Base-by-base conservation (phyloP, 1,139 yeast genomes). In the Geotrichum macrosporum region DNA sequence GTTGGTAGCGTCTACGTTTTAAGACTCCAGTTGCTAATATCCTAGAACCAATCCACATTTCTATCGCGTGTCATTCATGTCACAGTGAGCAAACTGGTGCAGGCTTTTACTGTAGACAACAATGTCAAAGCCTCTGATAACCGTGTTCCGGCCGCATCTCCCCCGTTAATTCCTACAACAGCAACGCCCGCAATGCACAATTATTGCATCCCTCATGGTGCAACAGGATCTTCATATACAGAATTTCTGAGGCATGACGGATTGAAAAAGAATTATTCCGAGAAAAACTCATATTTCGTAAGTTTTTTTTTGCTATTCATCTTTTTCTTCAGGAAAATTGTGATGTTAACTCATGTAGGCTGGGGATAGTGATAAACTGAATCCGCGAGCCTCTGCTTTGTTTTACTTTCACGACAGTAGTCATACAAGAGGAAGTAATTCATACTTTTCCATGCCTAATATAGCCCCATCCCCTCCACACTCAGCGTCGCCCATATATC, bases 81-180 rank as follows among this genome's bases (percentile, higher is more conserved):
- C 27, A 24, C 9, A 24, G 10, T 24, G 9, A 6, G 27, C 6
- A 6, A 10, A 24, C 6, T 24, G 27, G 10, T 24, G 9, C 27
- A 6, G 10, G 32, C 44, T 6, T 41, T 34, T 41, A 38, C 33
- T 16, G 44, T 36, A 12, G 44, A 41, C 16, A 33, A 34, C 16
- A 21, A 36, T 15, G 30, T 33, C 6, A 33, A 33, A 13, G 24
- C 19, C 15, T 32, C 39, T 5, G 44, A 41, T 26, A 36, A 33
- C 8, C 37, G 44, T 5, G 44, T 41, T 27, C 44, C 44, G 21
- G 44, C 44, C 18, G 39, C 44, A 3, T 24, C 27, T 24, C 27
- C 27, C 30, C 41, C n/a, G 27, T 42, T 15, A 43, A 30, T 31
- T 13, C 29, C 13, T 21, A 21, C 37, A n/a, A 34, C 37, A 34